Evolutionary conservation across 2,329 filamentous ascomycete genomes (phyloP), one percentile per base, ranked within the genome.

Genomic region (Laburnicola sp.): DNA sequence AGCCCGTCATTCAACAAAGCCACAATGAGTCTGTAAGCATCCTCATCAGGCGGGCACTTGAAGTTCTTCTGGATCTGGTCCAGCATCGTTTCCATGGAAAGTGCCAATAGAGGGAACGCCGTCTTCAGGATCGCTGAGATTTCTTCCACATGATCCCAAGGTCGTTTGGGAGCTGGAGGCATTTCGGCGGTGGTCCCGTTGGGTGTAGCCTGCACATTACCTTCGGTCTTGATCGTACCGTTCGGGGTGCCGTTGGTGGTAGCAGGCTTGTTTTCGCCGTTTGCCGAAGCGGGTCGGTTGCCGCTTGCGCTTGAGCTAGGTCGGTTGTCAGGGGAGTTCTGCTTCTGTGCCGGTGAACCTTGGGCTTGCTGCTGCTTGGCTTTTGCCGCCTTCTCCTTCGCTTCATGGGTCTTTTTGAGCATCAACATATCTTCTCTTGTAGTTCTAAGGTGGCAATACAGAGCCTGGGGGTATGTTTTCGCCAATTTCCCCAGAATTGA

Each of bases 51-150:
- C 10, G 93, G 93, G 65, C 94, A 97, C 76, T 99, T 99, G 83
- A 99, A 99, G 75, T 97, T 88, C 79, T 97, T 97, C 73, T 94
- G 89, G 52, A 99, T 96, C 74, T 97, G 93, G 69, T 99, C 94
- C 27, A 97, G 92, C 91, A 97, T 99, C 0, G 93, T 96, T 76
- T 99, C 94, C 94, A 99, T 97, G 0, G 93, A 97, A 37, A 97
- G 78, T 7, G 95, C 94, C 62, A 99, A 82, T 16, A 99, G 81
- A 23, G 94, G 94, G 79, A 97, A 99, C 0, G 93, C 92, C 5
- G 94, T 97, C 80, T 99, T 97, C 47, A 99, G 85, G 27, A 91
- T 89, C 30, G 91, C 89, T 82, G 96, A 91, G 54, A 99, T 91
- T 70, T 97, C 92, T 62, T 99, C 94, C 0, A 91, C 93, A 63